A percentile compares a stretch with the other conserved stretches of the same genome.
Evolutionary conservation across 176 grass and related monocot species (phyloP).

Genomic region (Juncus inflexus): DNA sequence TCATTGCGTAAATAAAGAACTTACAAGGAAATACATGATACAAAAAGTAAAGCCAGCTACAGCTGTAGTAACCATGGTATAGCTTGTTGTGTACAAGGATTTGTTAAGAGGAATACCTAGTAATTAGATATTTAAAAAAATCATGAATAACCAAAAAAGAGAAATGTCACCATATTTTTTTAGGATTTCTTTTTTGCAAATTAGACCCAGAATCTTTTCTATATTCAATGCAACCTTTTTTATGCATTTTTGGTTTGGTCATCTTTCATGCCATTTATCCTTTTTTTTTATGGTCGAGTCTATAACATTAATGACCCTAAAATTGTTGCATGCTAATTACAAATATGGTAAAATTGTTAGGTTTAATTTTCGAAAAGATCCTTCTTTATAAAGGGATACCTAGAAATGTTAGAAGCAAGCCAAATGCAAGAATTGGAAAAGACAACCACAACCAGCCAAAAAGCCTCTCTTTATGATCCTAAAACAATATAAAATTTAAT

Average conservation of each 20-base stretch:
- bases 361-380: conserved; percentile 7
- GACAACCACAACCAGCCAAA: conserved; percentile 72
- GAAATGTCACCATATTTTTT: background rate
- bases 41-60: conserved; percentile 62
- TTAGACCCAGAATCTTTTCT: background rate
- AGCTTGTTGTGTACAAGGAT: conserved; percentile 72
- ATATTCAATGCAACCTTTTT: background rate
- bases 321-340: background rate
- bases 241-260: background rate
- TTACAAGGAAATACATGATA: conserved; percentile 64
- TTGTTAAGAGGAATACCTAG: conserved; percentile 86
- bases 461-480: conserved; percentile 74
- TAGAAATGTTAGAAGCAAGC: conserved; percentile 56
- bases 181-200: background rate
- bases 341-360: background rate
- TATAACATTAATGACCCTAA: conserved; percentile 4
- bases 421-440: conserved; percentile 56
- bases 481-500: conserved; percentile 19
- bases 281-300: background rate
- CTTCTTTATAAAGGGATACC: conserved; percentile 34
- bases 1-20: conserved; percentile 15
- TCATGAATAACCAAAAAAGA: background rate
- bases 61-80: conserved; percentile 67
- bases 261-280: background rate
- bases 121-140: conserved; percentile 15